Evolutionary conservation across 78 protist genomes (phyloP), one percentile per base, ranked within the genome.

Genomic region (Isochrysis galbana): DNA sequence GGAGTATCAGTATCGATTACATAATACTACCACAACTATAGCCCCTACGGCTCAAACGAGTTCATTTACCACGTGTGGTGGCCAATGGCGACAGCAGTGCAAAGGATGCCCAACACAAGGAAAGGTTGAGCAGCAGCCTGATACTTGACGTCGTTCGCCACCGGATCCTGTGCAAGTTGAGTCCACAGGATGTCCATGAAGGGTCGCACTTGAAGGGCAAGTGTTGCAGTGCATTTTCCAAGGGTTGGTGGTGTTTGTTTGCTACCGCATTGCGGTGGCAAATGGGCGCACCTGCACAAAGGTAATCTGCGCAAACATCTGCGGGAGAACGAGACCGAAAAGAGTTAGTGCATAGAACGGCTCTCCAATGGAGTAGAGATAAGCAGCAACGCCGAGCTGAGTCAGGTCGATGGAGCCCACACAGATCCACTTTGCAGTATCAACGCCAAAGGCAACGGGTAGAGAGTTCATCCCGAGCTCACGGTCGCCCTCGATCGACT

Each of bases 41-140:
- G n/a, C n/a, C n/a, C n/a, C n/a, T n/a, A n/a, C n/a, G n/a, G n/a
- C n/a, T n/a, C n/a, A n/a, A n/a, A n/a, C n/a, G n/a, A n/a, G n/a
- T n/a, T n/a, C n/a, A n/a, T n/a, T 77, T 46, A 89, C 34, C 54
- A 89, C 17, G 74, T 38, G 80, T 89, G 91, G 84, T 92, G 90
- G 26, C 94, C 94, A 72, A 86, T 2, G 44, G 94, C 94, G 48
- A 92, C 72, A 17, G 94, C 94, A 17, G 94, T 92, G 41, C 46
- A 38, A 51, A 92, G 94, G 90, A 92, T 92, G 47, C 94, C 94
- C 29, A 87, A 32, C 29, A 92, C 94, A 7, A 92, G 91, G 94
- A 92, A 92, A 32, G 94, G 94, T 78, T 92, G 92, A 39, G 92
- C 78, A 10, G 92, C 83, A 10, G 92, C 92, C 80, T 90, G 92